Conservation (phyloP, 306 rosid species). For the Pyrus communis region DNA sequence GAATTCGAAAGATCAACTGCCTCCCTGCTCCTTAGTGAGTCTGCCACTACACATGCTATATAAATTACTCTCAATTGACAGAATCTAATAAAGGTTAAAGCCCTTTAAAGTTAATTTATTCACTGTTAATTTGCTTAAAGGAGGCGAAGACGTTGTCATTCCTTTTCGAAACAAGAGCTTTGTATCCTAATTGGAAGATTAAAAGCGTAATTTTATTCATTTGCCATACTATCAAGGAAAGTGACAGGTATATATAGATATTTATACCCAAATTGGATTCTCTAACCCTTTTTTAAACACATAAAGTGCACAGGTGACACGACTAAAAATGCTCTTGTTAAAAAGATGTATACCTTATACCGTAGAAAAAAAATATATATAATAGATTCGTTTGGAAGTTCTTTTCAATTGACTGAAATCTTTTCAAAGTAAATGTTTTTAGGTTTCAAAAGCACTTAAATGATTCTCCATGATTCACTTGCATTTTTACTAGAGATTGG, state of each 20-base stretch:
- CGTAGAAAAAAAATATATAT: neutral
- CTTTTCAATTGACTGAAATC: too few species aligned
- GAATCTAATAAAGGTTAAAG: neutral
- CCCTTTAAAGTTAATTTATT: neutral
- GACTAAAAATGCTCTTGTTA: neutral
- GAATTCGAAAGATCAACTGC: too few species aligned
- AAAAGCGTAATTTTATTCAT: neutral
- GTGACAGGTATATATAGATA: neutral
- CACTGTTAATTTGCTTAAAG: neutral
- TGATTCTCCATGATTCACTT: too few species aligned
- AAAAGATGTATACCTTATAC: neutral
- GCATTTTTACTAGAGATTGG: too few species aligned
- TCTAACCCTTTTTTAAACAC: neutral
- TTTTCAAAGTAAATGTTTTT: too few species aligned
- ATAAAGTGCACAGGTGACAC: neutral
- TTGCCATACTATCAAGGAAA: neutral
- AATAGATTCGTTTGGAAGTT: too few species aligned
- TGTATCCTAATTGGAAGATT: constrained; percentile 1
- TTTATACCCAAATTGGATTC: neutral
- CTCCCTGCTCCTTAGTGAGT: too few species aligned
- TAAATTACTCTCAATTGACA: neutral
- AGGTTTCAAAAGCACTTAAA: too few species aligned
- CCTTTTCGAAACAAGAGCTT: neutral
- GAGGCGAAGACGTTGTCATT: neutral
- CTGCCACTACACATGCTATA: too few species aligned